Percentiles rank a stretch among this genome's conserved stretches.
These are phyloP conservation scores for Pelargonium myrrhifolium DNA, from an alignment of 441 rosid species.

Conservation along the genomic window DNA sequence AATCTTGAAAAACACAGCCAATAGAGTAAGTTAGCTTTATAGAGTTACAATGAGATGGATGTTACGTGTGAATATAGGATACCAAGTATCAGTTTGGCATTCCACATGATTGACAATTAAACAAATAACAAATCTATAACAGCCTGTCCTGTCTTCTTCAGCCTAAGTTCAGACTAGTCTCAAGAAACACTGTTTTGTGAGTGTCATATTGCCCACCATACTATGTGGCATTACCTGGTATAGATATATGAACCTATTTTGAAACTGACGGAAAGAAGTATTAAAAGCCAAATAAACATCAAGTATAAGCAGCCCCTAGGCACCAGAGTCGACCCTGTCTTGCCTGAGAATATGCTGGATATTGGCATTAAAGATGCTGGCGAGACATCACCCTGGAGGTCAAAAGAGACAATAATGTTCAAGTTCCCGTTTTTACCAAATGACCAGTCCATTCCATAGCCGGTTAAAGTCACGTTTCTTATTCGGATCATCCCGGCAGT, in stretches of 20 bases:
- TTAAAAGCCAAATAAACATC: slow-evolving; percentile 56
- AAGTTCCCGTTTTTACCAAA: slow-evolving; percentile 56
- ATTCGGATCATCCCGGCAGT: slow-evolving; percentile 92
- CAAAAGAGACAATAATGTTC: slow-evolving; percentile 47
- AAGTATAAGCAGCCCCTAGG: slow-evolving; percentile 47
- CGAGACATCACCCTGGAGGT: slow-evolving; percentile 27
- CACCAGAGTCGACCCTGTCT: slow-evolving; percentile 33
- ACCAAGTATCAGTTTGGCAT: not conserved
- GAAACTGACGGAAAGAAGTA: slow-evolving; percentile 49
- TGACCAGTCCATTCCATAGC: slow-evolving; percentile 50
- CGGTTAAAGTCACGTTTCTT: slow-evolving; percentile 34
- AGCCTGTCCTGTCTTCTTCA: not conserved
- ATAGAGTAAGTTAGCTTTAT: not conserved
- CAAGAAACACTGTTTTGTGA: not conserved
- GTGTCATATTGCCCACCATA: not conserved
- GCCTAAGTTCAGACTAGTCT: not conserved
- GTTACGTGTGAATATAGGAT: not conserved
- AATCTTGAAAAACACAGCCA: too few relatives aligned
- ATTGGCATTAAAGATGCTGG: slow-evolving; percentile 19
- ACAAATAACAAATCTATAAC: slow-evolving; percentile 3
- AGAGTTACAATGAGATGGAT: not conserved
- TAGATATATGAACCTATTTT: slow-evolving; percentile 48
- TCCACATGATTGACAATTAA: not conserved
- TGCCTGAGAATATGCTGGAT: slow-evolving; percentile 24
- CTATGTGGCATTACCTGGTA: slow-evolving; percentile 37